Percentiles rank a stretch among this genome's conserved stretches.
phyloP scores from a whole-genome alignment of 331 rosid genomes.

The Spiraea crenata region DNA sequence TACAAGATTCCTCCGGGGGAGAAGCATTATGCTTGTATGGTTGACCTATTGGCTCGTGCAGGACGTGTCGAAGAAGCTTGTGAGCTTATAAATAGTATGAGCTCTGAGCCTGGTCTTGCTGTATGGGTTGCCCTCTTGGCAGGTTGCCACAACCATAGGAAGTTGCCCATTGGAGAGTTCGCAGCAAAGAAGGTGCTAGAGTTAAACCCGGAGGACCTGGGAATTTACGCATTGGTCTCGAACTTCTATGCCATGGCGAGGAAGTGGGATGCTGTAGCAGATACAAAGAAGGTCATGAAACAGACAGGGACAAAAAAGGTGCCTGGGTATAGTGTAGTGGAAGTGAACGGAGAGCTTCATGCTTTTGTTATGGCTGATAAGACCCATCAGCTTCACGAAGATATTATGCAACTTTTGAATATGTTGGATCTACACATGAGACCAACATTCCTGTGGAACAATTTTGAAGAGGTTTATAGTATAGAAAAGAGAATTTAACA shows the following conservation, averaged over 20 bases:
- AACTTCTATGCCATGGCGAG: slow-evolving; percentile 37
- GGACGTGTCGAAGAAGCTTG: slow-evolving; percentile 45
- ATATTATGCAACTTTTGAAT: slow-evolving; percentile 28
- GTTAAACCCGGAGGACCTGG: slow-evolving; percentile 35
- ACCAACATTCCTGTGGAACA: slow-evolving; percentile 13
- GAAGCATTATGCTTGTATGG: slow-evolving; percentile 48
- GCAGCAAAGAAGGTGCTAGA: slow-evolving; percentile 40
- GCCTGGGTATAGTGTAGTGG: slow-evolving; percentile 38
- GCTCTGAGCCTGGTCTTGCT: slow-evolving; percentile 27
- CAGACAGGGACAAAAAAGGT: slow-evolving; percentile 35
- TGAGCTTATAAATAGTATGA: slow-evolving; percentile 31
- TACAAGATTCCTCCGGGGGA: slow-evolving; percentile 38
- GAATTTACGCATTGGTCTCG: slow-evolving; percentile 37
- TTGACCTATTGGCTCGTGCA: slow-evolving; percentile 45
- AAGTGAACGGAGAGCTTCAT: slow-evolving; percentile 47
- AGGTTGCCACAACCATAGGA: slow-evolving; percentile 38
- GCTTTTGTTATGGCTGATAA: slow-evolving; percentile 50
- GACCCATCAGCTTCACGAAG: slow-evolving; percentile 22
- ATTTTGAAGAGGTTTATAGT: slow-evolving; percentile 3
- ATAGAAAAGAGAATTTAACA: slow-evolving; percentile 1
- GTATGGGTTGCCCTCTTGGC: slow-evolving; percentile 49
- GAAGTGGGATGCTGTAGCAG: slow-evolving; percentile 43
- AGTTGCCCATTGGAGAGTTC: slow-evolving; percentile 26
- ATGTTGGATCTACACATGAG: slow-evolving; percentile 36
- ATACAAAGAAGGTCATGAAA: slow-evolving; percentile 36